These are phyloP conservation scores for Botryotinia convoluta DNA, from an alignment of 2,329 filamentous ascomycete species.

Conservation along the genomic window DNA sequence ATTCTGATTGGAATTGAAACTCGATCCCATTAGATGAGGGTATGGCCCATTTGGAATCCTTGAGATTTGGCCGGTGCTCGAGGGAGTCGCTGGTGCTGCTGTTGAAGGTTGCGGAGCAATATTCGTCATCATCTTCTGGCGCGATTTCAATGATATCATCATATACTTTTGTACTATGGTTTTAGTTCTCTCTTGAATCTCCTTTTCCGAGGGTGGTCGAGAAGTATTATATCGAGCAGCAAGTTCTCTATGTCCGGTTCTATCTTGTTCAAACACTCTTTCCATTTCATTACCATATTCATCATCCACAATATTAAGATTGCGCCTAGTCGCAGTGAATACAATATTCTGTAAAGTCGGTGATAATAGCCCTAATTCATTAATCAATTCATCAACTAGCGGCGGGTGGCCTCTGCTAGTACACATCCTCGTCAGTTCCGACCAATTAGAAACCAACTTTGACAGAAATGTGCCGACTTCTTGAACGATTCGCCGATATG, in stretches of 20 bases:
- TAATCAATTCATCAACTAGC: slow-evolving; percentile 54
- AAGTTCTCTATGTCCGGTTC: slow-evolving; percentile 36
- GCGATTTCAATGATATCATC: not conserved
- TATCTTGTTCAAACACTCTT: slow-evolving; percentile 41
- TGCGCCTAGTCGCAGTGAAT: slow-evolving; percentile 51
- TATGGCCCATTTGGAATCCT: not conserved
- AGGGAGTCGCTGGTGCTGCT: not conserved
- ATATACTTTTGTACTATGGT: slow-evolving; percentile 13
- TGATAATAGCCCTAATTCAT: slow-evolving; percentile 49
- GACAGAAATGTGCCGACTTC: slow-evolving; percentile 47
- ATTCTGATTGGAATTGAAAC: not conserved
- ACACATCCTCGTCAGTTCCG: slow-evolving; percentile 40
- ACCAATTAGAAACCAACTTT: slow-evolving; percentile 45
- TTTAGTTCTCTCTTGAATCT: slow-evolving; percentile 32
- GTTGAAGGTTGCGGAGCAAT: not conserved
- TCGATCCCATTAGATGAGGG: not conserved
- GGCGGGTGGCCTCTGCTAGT: slow-evolving; percentile 48
- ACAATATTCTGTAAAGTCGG: slow-evolving; percentile 51
- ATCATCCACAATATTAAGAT: slow-evolving; percentile 44
- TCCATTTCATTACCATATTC: slow-evolving; percentile 39
- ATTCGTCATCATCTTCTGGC: slow-evolving; percentile 4
- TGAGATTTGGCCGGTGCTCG: not conserved
- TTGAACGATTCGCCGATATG: slow-evolving; percentile 36
- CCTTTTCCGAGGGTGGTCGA: slow-evolving; percentile 32
- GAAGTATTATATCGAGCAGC: slow-evolving; percentile 31